Base-by-base conservation (phyloP, 306 rosid species). In the Styphnolobium japonicum region DNA sequence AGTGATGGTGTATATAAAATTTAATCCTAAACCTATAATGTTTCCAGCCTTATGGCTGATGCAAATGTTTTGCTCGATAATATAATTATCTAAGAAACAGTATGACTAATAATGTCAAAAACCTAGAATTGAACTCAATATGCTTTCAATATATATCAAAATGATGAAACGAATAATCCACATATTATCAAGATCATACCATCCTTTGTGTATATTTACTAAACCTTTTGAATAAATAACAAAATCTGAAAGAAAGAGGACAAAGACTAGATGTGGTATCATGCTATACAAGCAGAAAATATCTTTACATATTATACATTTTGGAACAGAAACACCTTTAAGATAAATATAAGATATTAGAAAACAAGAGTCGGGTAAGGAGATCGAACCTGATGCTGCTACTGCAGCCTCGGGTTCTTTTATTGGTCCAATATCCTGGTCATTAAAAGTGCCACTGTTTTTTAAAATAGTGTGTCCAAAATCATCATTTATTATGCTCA, bases 321-420 rank as follows among this genome's bases (percentile, higher is more conserved):
- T 6, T 37, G 25, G 15, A 64, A 10, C 25, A 64, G 9, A 18
- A 45, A 45, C 18, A 4, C 51, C 3, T 45, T 45, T 45, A 45
- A 42, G 51, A 45, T 45, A 45, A 36, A 16, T 40, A n/a, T 18
- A 6, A 74, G 25, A 74, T 36, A 42, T 25, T 58, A 58, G 45
- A 49, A 57, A 58, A 57, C 6, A 25, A 58, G 19, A 25, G 11
- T 57, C 25, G 56, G 51, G 43, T 37, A 10, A 56, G 12, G 34
- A 25, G 19, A 57, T 11, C 3, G 5, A 63, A 77, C 83, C 83
- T 71, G 83, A 71, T 71, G 64, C 43, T 48, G 34, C 45, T 49
- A 16, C 63, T 71, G 64, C n/a, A 48, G 34, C 58, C 72, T 22
- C 60, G 65, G n/a, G 4, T 79, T 79, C 66, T 60, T 61, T 23